Conservation (phyloP, 345 rosid species). For the sweet orange (Citrus sinensis) region DNA sequence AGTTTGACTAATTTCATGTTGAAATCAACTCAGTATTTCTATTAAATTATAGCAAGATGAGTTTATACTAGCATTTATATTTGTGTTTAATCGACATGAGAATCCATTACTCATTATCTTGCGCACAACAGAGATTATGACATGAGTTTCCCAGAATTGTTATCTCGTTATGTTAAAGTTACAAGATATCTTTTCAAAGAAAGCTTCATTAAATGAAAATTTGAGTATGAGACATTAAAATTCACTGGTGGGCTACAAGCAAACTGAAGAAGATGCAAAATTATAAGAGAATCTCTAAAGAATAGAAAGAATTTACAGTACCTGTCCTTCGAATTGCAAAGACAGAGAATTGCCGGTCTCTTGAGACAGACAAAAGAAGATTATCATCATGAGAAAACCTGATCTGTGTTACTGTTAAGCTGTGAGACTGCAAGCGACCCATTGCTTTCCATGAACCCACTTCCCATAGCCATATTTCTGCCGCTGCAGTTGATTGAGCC, state of each 20-base stretch:
- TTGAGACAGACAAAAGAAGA: constrained; percentile 81
- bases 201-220: background rate
- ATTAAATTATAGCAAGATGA: background rate
- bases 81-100: background rate
- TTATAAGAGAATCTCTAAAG: background rate
- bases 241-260: background rate
- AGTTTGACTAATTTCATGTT: background rate
- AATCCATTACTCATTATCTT: background rate
- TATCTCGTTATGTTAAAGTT: background rate
- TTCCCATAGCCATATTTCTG: constrained; percentile 94
- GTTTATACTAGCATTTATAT: background rate
- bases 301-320: constrained; percentile 2
- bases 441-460: constrained; percentile 95
- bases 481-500: constrained; percentile 82
- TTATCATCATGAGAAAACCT: constrained; percentile 76
- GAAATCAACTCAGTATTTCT: background rate
- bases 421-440: constrained; percentile 84
- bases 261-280: background rate
- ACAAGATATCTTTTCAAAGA: background rate
- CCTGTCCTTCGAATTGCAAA: constrained; percentile 70
- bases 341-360: constrained; percentile 91
- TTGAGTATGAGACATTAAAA: background rate
- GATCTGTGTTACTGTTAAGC: constrained; percentile 88
- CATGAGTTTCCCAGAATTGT: background rate
- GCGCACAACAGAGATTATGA: background rate